These are phyloP conservation scores for Polytrichum formosum DNA, from an alignment of 225 moss, liverwort and hornwort species.

Conservation along the genomic window DNA sequence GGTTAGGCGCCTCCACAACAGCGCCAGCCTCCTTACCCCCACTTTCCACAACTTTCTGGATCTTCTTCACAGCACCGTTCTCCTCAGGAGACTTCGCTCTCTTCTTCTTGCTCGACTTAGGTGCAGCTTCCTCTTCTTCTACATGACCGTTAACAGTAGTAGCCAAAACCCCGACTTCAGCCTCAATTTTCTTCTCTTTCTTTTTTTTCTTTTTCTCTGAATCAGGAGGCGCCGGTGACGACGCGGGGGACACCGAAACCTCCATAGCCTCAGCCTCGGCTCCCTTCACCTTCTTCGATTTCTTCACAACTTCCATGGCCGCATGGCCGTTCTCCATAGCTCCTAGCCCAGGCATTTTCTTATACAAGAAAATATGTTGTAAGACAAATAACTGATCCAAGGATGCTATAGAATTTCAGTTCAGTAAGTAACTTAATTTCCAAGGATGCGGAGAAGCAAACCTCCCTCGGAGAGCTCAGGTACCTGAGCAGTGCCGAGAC, in stretches of 20 bases:
- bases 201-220: slow-evolving; percentile 64
- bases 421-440: neutral
- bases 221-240: slow-evolving; percentile 29
- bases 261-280: slow-evolving; percentile 17
- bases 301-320: slow-evolving; percentile 34
- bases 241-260: slow-evolving; percentile 1
- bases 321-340: slow-evolving; percentile 45
- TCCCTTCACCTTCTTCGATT: slow-evolving; percentile 56
- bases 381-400: neutral
- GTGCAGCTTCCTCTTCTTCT: slow-evolving; percentile 7
- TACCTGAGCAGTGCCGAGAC: slow-evolving; percentile 31
- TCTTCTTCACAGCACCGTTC: slow-evolving; percentile 45
- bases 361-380: neutral
- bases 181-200: slow-evolving; percentile 36
- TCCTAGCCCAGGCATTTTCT: slow-evolving; percentile 64
- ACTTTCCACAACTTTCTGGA: slow-evolving; percentile 48
- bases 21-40: slow-evolving; percentile 44
- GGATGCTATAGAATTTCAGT: neutral
- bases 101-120: slow-evolving; percentile 44
- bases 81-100: slow-evolving; percentile 38
- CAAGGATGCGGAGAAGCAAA: neutral
- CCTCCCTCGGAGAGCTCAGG: slow-evolving; percentile 37
- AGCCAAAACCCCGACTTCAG: slow-evolving; percentile 6
- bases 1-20: slow-evolving; percentile 24
- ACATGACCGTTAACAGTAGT: slow-evolving; percentile 14